Percentiles rank a stretch among this genome's conserved stretches.
phyloP scores from a whole-genome alignment of 1,139 yeast species.

The Candida neerlandica region DNA sequence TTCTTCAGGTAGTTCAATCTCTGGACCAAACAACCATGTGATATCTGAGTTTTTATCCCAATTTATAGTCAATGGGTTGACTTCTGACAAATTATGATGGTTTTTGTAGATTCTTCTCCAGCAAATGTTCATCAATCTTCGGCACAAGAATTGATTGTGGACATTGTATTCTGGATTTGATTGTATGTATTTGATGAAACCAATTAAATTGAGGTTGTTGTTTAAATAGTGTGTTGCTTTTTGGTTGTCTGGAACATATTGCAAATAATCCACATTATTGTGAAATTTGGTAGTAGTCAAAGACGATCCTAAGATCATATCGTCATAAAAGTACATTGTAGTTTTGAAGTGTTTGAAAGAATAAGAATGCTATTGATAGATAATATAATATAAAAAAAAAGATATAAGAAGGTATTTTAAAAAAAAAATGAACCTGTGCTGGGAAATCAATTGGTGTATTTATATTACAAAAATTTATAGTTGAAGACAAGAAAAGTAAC shows the following conservation, averaged over 20 bases:
- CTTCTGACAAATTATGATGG: constrained; percentile 28
- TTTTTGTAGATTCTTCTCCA: constrained; percentile 48
- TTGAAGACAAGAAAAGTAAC: neutral
- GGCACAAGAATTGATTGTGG: constrained; percentile 16
- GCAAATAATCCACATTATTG: constrained; percentile 43
- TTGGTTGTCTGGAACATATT: constrained; percentile 14
- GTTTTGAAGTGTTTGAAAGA: neutral
- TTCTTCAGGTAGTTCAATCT: constrained; percentile 20
- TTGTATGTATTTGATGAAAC: constrained; percentile 25
- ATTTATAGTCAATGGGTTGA: constrained; percentile 40
- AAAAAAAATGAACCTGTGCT: neutral
- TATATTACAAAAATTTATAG: neutral
- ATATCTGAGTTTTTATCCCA: constrained; percentile 49
- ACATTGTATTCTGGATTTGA: constrained; percentile 21
- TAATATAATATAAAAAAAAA: neutral
- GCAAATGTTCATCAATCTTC: constrained; percentile 39
- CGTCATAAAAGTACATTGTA: constrained; percentile 20
- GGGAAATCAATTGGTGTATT: constrained; percentile 3
- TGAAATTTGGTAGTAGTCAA: constrained; percentile 12
- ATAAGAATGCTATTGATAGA: neutral
- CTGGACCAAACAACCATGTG: constrained; percentile 52
- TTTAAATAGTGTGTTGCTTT: constrained; percentile 15
- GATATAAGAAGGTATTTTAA: neutral
- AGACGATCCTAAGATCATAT: constrained; percentile 20
- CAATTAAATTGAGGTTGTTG: constrained; percentile 24